A percentile compares a stretch with the other conserved stretches of the same genome.
These are phyloP conservation scores for Purpureocillium takamizusanense DNA, from an alignment of 2,329 filamentous ascomycete species.

Conservation along the genomic window DNA sequence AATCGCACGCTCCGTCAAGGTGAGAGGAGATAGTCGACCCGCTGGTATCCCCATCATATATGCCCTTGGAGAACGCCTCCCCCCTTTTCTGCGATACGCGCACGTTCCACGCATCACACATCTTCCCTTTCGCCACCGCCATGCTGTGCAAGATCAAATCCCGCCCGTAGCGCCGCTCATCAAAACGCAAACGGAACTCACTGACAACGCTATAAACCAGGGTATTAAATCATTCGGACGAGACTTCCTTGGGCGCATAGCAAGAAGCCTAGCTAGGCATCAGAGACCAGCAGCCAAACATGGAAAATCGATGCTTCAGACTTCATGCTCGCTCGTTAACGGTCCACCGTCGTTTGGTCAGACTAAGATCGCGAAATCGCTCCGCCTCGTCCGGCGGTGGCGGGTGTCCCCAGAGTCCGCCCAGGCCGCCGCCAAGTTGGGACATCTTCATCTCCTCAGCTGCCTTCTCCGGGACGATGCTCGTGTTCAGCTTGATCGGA, in stretches of 20 bases:
- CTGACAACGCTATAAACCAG: neutral
- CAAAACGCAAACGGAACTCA: neutral
- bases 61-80: too few relatives aligned
- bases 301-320: neutral
- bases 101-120: too few relatives aligned
- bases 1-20: too few relatives aligned
- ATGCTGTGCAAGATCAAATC: conserved; percentile 1
- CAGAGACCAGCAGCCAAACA: conserved; percentile 1
- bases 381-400: conserved; percentile 36
- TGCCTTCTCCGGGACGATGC: conserved; percentile 18
- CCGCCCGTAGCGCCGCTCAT: neutral
- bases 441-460: conserved; percentile 21
- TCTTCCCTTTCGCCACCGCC: conserved; percentile 1
- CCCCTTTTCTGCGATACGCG: too few relatives aligned
- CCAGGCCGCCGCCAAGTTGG: conserved; percentile 27
- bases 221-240: neutral
- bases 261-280: too few relatives aligned
- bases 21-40: too few relatives aligned
- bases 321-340: conserved; percentile 34
- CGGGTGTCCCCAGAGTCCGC: conserved; percentile 36
- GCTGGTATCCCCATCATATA: too few relatives aligned
- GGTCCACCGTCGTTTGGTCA: conserved; percentile 46
- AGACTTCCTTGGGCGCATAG: too few relatives aligned
- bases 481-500: conserved; percentile 26
- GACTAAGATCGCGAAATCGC: conserved; percentile 32